Conservation (phyloP, 1,284 basidiomycete species). For the Ustilago loliicola region DNA sequence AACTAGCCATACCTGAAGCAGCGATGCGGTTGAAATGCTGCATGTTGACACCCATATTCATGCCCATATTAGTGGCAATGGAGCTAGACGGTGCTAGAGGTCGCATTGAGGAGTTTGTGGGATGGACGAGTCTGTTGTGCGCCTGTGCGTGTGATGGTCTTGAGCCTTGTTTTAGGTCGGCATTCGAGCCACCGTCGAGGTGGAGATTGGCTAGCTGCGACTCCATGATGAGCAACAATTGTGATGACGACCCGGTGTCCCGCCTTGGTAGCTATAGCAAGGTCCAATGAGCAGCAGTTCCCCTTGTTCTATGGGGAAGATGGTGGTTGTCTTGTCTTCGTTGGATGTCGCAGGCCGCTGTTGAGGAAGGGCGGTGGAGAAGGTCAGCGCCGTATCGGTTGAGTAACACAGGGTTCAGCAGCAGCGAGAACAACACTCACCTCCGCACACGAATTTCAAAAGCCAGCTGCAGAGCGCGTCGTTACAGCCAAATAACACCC, state of each 20-base stretch:
- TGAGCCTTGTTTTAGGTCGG: constrained; percentile 33
- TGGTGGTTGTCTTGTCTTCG: not conserved
- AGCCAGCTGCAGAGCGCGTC: constrained; percentile 26
- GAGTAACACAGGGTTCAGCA: constrained; percentile 4
- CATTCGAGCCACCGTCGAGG: constrained; percentile 30
- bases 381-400: not conserved
- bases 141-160: constrained; percentile 24
- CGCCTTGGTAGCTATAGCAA: too few species aligned
- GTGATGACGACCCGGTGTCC: too few species aligned
- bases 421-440: constrained; percentile 33
- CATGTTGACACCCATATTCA: constrained; percentile 50
- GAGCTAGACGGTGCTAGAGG: constrained; percentile 45
- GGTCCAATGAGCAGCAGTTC: too few species aligned
- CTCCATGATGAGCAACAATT: constrained; percentile 27
- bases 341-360: not conserved
- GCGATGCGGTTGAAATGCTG: constrained; percentile 52
- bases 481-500: constrained; percentile 8
- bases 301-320: too few species aligned
- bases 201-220: constrained; percentile 43
- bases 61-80: constrained; percentile 49
- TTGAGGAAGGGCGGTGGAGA: not conserved
- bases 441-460: constrained; percentile 15
- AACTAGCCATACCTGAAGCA: constrained; percentile 14
- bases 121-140: constrained; percentile 14
- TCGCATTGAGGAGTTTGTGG: constrained; percentile 22